Evolutionary conservation across 108 stramenopile genomes (phyloP).

Genomic region (Schizochytrium sp.): DNA sequence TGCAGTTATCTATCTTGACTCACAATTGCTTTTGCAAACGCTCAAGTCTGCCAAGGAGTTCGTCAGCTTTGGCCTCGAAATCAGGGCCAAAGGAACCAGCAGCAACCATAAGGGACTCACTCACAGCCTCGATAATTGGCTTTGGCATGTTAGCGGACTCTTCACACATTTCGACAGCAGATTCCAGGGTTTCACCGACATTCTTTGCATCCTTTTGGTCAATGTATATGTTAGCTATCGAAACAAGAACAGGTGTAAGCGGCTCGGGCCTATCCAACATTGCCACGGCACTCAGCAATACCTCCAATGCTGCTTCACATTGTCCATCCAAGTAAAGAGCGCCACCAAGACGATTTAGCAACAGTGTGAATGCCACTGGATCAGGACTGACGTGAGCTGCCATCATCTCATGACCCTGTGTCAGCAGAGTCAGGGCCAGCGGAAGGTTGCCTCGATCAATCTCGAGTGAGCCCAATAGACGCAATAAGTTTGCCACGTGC

Average conservation of each 20-base stretch:
- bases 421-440: not conserved
- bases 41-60: too few species aligned
- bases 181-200: not conserved
- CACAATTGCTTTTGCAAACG: too few species aligned
- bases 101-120: not conserved
- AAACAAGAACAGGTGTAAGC: not conserved
- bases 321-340: not conserved
- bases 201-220: not conserved
- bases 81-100: not conserved
- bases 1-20: too few species aligned
- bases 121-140: too few species aligned
- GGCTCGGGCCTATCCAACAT: not conserved
- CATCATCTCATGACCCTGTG: slow-evolving; percentile 1
- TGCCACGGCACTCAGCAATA: slow-evolving; percentile 1
- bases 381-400: not conserved
- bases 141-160: not conserved
- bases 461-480: not conserved
- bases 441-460: not conserved
- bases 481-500: not conserved
- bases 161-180: not conserved
- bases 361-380: not conserved
- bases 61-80: too few species aligned
- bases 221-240: not conserved
- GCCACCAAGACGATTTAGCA: not conserved
- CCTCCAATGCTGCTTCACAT: not conserved